Percentiles rank a stretch among this genome's conserved stretches.
These are phyloP conservation scores for Penicillium hordei DNA, from an alignment of 2,329 filamentous ascomycete species.

Conservation along the genomic window DNA sequence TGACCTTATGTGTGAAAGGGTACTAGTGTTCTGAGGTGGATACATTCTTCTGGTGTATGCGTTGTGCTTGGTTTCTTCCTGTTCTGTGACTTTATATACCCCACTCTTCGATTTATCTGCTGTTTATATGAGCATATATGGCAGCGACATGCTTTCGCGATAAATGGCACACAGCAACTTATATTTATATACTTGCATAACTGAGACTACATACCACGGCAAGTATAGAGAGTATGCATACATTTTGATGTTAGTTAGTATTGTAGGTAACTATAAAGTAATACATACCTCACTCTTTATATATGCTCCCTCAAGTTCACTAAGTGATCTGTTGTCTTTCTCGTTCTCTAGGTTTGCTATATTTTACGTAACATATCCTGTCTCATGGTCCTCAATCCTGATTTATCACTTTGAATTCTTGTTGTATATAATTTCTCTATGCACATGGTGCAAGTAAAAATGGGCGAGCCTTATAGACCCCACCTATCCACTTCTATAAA, in stretches of 20 bases:
- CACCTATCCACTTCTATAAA: neutral
- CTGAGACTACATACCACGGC: neutral
- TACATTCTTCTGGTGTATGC: neutral
- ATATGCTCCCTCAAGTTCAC: neutral
- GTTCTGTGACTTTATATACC: constrained; percentile 12
- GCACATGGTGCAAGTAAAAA: neutral
- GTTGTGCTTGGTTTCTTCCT: neutral
- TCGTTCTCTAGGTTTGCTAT: neutral
- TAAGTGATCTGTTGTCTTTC: neutral
- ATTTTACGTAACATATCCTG: neutral
- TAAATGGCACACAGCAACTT: too few relatives aligned
- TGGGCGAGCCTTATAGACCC: neutral
- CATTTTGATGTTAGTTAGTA: neutral
- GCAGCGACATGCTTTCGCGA: neutral
- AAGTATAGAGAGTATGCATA: too few relatives aligned
- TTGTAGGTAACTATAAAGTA: neutral
- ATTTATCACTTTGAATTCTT: neutral
- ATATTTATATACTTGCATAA: too few relatives aligned
- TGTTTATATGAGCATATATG: neutral
- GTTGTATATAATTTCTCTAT: neutral
- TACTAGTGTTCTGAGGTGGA: neutral
- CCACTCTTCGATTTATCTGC: constrained; percentile 6
- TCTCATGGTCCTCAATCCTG: neutral
- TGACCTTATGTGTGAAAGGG: neutral
- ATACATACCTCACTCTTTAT: too few relatives aligned